Conservation (phyloP, 2,329 filamentous ascomycete genomes). For the Trichoderma semiorbis region DNA sequence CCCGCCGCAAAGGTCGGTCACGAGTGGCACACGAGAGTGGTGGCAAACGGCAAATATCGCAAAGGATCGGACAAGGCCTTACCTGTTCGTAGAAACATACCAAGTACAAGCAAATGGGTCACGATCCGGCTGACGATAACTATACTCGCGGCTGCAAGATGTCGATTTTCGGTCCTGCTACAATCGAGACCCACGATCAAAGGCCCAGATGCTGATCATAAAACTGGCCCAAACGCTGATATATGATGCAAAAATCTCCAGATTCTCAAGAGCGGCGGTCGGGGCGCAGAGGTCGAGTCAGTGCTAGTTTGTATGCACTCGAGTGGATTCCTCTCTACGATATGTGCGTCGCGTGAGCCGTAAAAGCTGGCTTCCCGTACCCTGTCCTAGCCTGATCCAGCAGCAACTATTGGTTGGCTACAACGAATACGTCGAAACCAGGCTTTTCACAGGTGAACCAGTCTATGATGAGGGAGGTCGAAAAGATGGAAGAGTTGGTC, state of each 20-base stretch:
- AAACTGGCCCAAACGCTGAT: background rate
- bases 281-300: constrained; percentile 9
- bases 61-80: background rate
- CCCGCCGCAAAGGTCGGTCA: constrained; percentile 14
- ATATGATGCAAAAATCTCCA: constrained; percentile 13
- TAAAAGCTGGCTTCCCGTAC: background rate
- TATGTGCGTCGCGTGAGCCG: constrained; percentile 13
- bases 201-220: background rate
- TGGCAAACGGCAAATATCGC: constrained; percentile 8
- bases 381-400: background rate
- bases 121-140: background rate
- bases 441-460: background rate
- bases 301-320: constrained; percentile 16
- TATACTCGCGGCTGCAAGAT: background rate
- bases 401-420: constrained; percentile 9
- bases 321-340: constrained; percentile 9
- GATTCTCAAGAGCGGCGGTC: constrained; percentile 16
- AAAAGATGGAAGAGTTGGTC: background rate
- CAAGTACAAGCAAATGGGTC: background rate
- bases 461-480: background rate
- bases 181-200: background rate
- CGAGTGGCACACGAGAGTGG: constrained; percentile 8
- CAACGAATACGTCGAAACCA: background rate
- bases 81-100: background rate
- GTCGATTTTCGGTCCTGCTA: background rate